Evolutionary conservation across 345 rosid genomes (phyloP).

Genomic region (Euphorbia tirucalli): DNA sequence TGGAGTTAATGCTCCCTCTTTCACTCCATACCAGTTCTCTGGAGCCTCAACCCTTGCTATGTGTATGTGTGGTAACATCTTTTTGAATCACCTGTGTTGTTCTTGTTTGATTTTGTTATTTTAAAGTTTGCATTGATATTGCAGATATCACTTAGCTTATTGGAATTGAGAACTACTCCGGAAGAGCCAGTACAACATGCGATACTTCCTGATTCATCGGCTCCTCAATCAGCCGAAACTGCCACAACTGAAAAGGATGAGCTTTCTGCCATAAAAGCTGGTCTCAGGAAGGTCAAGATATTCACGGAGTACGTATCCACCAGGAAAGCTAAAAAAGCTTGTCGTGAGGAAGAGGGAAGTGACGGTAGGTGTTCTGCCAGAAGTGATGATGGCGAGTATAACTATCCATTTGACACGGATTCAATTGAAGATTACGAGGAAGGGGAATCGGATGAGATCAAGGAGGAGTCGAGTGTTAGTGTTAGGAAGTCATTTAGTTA

Average conservation of each 20-base stretch:
- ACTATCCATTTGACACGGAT: slow-evolving; percentile 78
- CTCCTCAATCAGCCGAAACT: slow-evolving; percentile 51
- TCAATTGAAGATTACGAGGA: slow-evolving; percentile 77
- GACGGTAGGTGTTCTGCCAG: slow-evolving; percentile 65
- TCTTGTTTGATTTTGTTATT: slow-evolving; percentile 8
- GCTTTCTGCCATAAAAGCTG: slow-evolving; percentile 79
- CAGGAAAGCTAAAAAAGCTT: slow-evolving; percentile 60
- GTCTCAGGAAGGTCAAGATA: slow-evolving; percentile 79
- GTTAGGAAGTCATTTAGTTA: slow-evolving; percentile 70
- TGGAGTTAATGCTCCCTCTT: slow-evolving; percentile 60
- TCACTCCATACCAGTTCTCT: slow-evolving; percentile 30
- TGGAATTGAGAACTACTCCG: slow-evolving; percentile 69
- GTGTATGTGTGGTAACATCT: slow-evolving; percentile 67
- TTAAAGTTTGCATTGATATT: slow-evolving; percentile 1
- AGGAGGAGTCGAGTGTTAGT: slow-evolving; percentile 41
- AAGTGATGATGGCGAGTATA: slow-evolving; percentile 70
- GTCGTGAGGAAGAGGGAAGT: slow-evolving; percentile 62
- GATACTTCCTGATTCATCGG: slow-evolving; percentile 50
- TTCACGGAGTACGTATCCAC: slow-evolving; percentile 69
- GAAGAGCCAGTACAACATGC: slow-evolving; percentile 59
- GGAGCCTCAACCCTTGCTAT: slow-evolving; percentile 32
- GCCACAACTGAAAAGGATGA: slow-evolving; percentile 57
- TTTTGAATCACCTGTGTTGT: slow-evolving; percentile 4
- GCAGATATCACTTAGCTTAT: slow-evolving; percentile 68
- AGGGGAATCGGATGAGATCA: slow-evolving; percentile 75